Evolutionary conservation across 768 basidiomycete genomes (phyloP).

Genomic region (Leccinum disarticulatum): DNA sequence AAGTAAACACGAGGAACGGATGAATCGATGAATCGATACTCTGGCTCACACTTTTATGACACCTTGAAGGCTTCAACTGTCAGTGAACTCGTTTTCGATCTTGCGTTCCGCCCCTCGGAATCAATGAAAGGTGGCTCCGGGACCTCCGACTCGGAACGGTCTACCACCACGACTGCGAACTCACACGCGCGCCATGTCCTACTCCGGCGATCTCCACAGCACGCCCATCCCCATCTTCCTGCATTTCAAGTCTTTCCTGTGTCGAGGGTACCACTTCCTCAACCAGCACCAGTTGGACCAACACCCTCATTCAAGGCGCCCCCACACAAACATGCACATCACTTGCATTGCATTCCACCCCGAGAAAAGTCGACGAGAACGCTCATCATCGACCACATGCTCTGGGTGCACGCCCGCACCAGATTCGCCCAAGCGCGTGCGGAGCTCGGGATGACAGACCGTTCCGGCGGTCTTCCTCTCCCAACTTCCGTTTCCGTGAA

Average conservation of each 20-base stretch:
- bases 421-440: constrained; percentile 82
- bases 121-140: too few relatives aligned
- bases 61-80: too few relatives aligned
- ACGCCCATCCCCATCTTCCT: constrained; percentile 15
- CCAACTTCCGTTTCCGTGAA: constrained; percentile 60
- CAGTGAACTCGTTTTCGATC: too few relatives aligned
- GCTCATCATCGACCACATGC: constrained; percentile 83
- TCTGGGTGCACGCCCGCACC: constrained; percentile 81
- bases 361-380: constrained; percentile 88
- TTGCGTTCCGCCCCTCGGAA: too few relatives aligned
- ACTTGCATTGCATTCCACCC: constrained; percentile 83
- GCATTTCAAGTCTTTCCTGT: constrained; percentile 19
- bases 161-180: too few relatives aligned
- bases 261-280: too few relatives aligned
- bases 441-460: constrained; percentile 84
- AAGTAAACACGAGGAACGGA: constrained; percentile 73
- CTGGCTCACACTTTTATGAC: too few relatives aligned
- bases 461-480: constrained; percentile 63
- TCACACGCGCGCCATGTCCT: constrained; percentile 20
- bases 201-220: constrained; percentile 21
- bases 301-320: constrained; percentile 59
- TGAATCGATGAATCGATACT: too few relatives aligned
- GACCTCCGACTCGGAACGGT: too few relatives aligned
- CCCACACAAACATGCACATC: constrained; percentile 87
- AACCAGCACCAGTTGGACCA: neutral